These are phyloP conservation scores for Malassezia sp. DNA, from an alignment of 1,284 basidiomycete species.

Conservation along the genomic window DNA sequence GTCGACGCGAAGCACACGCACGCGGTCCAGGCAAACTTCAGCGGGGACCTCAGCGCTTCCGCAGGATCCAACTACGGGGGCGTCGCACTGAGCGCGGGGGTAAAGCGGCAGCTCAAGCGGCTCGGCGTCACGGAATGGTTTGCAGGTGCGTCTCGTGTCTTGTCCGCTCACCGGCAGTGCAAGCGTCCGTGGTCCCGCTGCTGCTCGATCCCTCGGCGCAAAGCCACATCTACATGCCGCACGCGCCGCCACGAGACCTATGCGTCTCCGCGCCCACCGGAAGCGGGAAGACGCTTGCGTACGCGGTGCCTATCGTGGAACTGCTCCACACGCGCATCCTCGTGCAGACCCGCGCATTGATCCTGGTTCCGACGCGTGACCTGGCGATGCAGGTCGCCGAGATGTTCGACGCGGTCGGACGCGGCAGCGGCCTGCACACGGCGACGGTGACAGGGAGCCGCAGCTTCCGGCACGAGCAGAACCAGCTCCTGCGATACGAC, in stretches of 20 bases:
- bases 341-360: slow-evolving; percentile 66
- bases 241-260: slow-evolving; percentile 63
- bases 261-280: slow-evolving; percentile 97
- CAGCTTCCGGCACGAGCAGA: slow-evolving; percentile 42
- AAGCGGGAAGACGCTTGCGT: slow-evolving; percentile 90
- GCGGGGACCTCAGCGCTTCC: too few relatives aligned
- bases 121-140: slow-evolving; percentile 43
- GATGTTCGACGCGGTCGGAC: slow-evolving; percentile 63
- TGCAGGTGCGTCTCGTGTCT: too few relatives aligned
- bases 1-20: slow-evolving; percentile 24
- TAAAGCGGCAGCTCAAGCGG: slow-evolving; percentile 22
- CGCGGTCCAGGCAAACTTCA: slow-evolving; percentile 18
- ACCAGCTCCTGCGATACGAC: slow-evolving; percentile 22
- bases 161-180: too few relatives aligned
- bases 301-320: slow-evolving; percentile 83
- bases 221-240: slow-evolving; percentile 58
- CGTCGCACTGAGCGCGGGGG: slow-evolving; percentile 19
- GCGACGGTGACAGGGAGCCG: slow-evolving; percentile 41
- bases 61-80: slow-evolving; percentile 17
- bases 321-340: slow-evolving; percentile 16
- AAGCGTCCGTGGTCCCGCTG: slow-evolving; percentile 68
- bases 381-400: slow-evolving; percentile 85
- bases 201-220: slow-evolving; percentile 50
- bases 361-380: slow-evolving; percentile 88
- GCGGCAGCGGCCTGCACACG: slow-evolving; percentile 76